Conservation (phyloP, 2,329 filamentous ascomycete species). For the Phyllosticta citriasiana region DNA sequence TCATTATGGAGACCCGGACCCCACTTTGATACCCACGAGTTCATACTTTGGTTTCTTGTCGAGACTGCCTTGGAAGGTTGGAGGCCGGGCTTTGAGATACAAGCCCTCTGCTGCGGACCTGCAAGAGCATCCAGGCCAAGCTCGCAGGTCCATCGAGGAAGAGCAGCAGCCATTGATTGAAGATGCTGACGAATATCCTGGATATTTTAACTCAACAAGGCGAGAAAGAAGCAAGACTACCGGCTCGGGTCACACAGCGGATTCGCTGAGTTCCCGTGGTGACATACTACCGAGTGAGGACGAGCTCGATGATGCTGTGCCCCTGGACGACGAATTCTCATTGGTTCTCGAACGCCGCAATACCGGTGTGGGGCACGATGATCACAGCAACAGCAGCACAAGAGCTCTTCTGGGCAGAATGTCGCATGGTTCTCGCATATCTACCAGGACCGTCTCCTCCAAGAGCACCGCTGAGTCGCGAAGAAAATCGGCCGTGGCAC, state of each 20-base stretch:
- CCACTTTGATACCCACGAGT: conserved; percentile 82
- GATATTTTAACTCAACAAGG: conserved; percentile 23
- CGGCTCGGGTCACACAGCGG: conserved; percentile 70
- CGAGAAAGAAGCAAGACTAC: conserved; percentile 68
- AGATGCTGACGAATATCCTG: conserved; percentile 42
- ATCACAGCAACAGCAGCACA: conserved; percentile 58
- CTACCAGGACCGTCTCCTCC: conserved; percentile 36
- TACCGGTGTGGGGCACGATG: conserved; percentile 50
- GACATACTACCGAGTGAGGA: conserved; percentile 90
- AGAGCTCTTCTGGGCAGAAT: conserved; percentile 16
- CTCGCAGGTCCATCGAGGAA: conserved; percentile 44
- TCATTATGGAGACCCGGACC: conserved; percentile 50
- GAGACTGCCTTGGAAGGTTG: conserved; percentile 74
- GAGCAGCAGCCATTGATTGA: conserved; percentile 69
- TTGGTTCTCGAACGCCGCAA: conserved; percentile 65
- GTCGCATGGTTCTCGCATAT: conserved; percentile 33
- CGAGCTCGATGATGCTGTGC: conserved; percentile 79
- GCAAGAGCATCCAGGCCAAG: conserved; percentile 69
- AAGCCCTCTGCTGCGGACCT: conserved; percentile 84
- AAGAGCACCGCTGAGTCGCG: conserved; percentile 29
- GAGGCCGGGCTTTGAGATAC: conserved; percentile 68
- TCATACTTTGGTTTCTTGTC: conserved; percentile 78
- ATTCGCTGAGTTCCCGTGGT: conserved; percentile 77
- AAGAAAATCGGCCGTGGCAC: conserved; percentile 9
- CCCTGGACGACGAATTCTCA: conserved; percentile 84